Conservation (phyloP, 768 basidiomycete species). For the Xerocomellus chrysenteron region DNA sequence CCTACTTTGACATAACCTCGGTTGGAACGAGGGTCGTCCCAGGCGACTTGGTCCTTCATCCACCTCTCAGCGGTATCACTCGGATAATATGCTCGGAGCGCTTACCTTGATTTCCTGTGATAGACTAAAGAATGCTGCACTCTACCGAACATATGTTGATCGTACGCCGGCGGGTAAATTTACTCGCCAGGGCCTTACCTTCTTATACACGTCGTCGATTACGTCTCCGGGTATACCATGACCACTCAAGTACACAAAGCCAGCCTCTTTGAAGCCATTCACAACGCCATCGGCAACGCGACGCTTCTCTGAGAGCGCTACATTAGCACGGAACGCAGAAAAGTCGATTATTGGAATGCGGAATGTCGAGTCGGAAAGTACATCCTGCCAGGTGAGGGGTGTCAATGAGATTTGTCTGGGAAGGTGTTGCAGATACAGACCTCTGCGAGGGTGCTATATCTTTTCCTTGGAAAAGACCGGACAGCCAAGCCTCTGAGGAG, state of each 20-base stretch:
- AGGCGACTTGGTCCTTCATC: conserved; percentile 58
- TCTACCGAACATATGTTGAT: conserved; percentile 43
- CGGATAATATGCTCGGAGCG: background rate
- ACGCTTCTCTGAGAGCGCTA: conserved; percentile 55
- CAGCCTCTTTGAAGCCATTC: conserved; percentile 74
- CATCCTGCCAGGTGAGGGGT: conserved; percentile 31
- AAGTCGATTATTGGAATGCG: conserved; percentile 81
- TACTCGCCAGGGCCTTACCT: conserved; percentile 49
- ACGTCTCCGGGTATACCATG: conserved; percentile 65
- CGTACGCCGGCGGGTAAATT: background rate
- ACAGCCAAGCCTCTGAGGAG: conserved; percentile 1
- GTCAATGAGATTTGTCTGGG: conserved; percentile 8
- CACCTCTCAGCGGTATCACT: background rate
- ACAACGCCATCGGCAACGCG: conserved; percentile 66
- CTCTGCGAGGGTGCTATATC: conserved; percentile 27
- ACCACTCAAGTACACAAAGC: conserved; percentile 75
- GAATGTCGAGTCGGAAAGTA: conserved; percentile 42
- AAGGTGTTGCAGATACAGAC: conserved; percentile 6
- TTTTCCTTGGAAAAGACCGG: conserved; percentile 7
- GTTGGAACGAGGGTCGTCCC: conserved; percentile 85
- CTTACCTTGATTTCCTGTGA: conserved; percentile 60
- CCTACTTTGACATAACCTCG: conserved; percentile 82
- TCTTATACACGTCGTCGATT: conserved; percentile 59
- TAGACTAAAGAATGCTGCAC: conserved; percentile 71
- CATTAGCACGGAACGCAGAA: conserved; percentile 55